Base-by-base conservation (phyloP, 306 rosid genomes). In the apple (Malus domestica) region DNA sequence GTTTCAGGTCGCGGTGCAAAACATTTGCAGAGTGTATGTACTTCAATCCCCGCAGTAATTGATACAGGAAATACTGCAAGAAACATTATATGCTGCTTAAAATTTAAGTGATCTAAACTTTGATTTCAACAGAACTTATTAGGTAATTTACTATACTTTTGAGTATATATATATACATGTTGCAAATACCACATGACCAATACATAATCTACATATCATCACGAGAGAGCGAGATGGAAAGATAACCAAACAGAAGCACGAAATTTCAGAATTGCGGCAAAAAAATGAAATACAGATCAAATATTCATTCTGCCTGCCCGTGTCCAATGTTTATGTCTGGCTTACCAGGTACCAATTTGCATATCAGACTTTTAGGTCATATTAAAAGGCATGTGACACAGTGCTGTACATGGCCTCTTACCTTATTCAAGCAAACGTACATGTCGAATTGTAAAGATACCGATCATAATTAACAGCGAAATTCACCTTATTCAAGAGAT, bases 1-100 rank as follows among this genome's bases (percentile, higher is more conserved):
- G 93, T 73, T 89, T 89, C 72, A 89, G 85, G 79, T 89, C 93
- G 9, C 93, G 93, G 79, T 89, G 93, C 89, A 87, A 79, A 68
- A 87, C 91, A 76, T 85, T 87, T 38, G 93, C 93, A 62, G 93
- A 89, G 87, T 89, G 93, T 70, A 87, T 65, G 70, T 89, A 89
- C 77, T 89, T 89, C 89, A 89, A 80, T 73, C 91, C 93, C 72
- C 93, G 85, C 63, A 89, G 74, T 22, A 89, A 75, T 68, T 89
- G 93, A 78, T 89, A 89, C 22, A 89, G 76, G 67, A 87, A 89
- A 60, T 85, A 89, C 93, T 89, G 89, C 86, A 63, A 71, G 74
- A 33, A 27, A 60, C 70, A 84, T 74, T 10, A 67, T 55, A 71
- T 20, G 58, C 40, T 58, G 49, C 73, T 79, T 59, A 66, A 73